phyloP scores from a whole-genome alignment of 2,329 filamentous ascomycete genomes.

The Penicillium glabrum region DNA sequence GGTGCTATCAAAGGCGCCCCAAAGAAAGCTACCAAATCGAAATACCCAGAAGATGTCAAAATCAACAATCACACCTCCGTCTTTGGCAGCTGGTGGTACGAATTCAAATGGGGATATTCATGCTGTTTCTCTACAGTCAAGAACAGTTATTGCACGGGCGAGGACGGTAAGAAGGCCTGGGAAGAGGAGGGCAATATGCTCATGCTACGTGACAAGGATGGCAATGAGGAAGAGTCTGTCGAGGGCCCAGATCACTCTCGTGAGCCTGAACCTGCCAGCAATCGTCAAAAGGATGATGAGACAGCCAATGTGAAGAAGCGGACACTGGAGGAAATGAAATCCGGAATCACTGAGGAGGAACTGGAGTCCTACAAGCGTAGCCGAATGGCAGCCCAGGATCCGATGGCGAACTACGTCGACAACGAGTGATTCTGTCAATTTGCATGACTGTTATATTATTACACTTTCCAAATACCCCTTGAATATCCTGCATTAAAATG shows the following conservation, averaged over 20 bases:
- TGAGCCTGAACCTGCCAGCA: conserved; percentile 29
- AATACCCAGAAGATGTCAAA: conserved; percentile 84
- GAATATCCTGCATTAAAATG: conserved; percentile 1
- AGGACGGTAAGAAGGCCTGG: conserved; percentile 78
- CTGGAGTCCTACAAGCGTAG: conserved; percentile 83
- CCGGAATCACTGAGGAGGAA: conserved; percentile 76
- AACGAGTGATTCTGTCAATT: conserved; percentile 6
- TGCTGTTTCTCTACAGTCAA: conserved; percentile 93
- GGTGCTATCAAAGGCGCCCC: conserved; percentile 87
- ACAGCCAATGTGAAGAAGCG: conserved; percentile 62
- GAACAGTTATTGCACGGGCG: conserved; percentile 96
- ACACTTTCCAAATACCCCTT: conserved; percentile 26
- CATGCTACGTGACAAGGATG: conserved; percentile 39
- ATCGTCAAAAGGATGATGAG: conserved; percentile 32
- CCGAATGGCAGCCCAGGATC: conserved; percentile 71
- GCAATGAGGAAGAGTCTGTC: conserved; percentile 12
- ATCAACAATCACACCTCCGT: conserved; percentile 89
- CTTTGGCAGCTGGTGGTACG: conserved; percentile 97
- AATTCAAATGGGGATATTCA: conserved; percentile 93
- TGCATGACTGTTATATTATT: conserved; percentile 5
- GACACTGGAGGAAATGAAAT: conserved; percentile 74
- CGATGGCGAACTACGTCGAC: conserved; percentile 80
- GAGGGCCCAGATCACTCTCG: conserved; percentile 21
- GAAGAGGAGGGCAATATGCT: conserved; percentile 69
- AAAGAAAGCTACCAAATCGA: conserved; percentile 75